A percentile compares a stretch with the other conserved stretches of the same genome.
phyloP scores from a whole-genome alignment of 257 asterid species.

The Datura wrightii region DNA sequence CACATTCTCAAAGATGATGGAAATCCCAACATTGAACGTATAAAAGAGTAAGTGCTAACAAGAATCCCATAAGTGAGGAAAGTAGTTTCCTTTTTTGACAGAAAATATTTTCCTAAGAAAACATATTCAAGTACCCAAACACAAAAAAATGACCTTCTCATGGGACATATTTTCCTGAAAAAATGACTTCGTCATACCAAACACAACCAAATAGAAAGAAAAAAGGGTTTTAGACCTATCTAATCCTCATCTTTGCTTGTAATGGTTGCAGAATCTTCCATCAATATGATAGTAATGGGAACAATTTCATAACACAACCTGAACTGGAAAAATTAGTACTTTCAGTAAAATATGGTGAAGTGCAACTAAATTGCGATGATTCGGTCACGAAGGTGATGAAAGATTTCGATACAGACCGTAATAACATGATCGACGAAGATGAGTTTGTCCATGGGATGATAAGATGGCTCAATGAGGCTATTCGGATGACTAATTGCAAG shows the following conservation, averaged over 20 bases:
- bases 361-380: constrained; percentile 40
- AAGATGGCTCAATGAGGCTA: constrained; percentile 50
- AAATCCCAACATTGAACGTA: constrained; percentile 43
- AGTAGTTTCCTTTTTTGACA: too few relatives aligned
- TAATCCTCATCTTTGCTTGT: not conserved
- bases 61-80: not conserved
- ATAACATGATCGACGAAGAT: constrained; percentile 41
- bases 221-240: not conserved
- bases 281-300: constrained; percentile 41
- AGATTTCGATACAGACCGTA: constrained; percentile 48
- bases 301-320: constrained; percentile 39
- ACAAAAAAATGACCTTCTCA: not conserved
- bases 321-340: constrained; percentile 51
- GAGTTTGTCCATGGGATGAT: constrained; percentile 52
- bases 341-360: constrained; percentile 49
- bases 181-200: not conserved
- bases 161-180: not conserved
- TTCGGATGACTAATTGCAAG: constrained; percentile 35
- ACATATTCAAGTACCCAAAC: not conserved
- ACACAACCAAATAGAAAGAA: not conserved
- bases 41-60: constrained; percentile 36
- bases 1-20: constrained; percentile 44
- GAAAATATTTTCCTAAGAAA: not conserved
- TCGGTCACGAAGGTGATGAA: constrained; percentile 44
- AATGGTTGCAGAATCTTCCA: constrained; percentile 51